phyloP scores from a whole-genome alignment of 176 grass and related monocot genomes.

The Bolboschoenus planiculmis region DNA sequence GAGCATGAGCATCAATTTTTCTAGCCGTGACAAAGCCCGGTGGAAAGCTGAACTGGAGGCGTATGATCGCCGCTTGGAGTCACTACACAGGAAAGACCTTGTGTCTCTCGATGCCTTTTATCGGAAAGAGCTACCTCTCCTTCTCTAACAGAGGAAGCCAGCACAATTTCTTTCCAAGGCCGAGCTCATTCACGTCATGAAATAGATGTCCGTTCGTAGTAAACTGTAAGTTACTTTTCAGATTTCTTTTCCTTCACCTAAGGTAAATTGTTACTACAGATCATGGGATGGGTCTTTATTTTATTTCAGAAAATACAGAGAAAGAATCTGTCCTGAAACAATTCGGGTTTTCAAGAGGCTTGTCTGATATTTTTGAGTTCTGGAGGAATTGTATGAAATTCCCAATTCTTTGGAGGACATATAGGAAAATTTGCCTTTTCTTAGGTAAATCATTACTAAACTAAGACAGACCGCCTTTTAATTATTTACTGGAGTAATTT shows the following conservation, averaged over 20 bases:
- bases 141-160: slow-evolving; percentile 48
- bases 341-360: neutral
- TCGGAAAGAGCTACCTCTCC: slow-evolving; percentile 51
- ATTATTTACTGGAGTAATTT: too few species aligned
- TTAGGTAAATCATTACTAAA: neutral
- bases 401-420: neutral
- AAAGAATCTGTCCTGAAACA: neutral
- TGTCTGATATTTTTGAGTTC: neutral
- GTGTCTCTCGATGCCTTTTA: slow-evolving; percentile 65
- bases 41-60: slow-evolving; percentile 54
- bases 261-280: neutral
- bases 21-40: slow-evolving; percentile 34
- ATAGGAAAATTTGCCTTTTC: too few species aligned
- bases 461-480: neutral
- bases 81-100: slow-evolving; percentile 60
- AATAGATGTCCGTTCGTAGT: slow-evolving; percentile 85
- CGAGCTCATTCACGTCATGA: slow-evolving; percentile 67
- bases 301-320: too few species aligned
- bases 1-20: too few species aligned
- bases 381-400: neutral
- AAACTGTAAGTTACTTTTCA: slow-evolving; percentile 40
- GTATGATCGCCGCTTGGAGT: slow-evolving; percentile 43
- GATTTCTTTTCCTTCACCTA: neutral
- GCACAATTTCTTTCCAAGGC: slow-evolving; percentile 53
- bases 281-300: too few species aligned